phyloP scores from a whole-genome alignment of 345 rosid species.

The Noccaea caerulescens region DNA sequence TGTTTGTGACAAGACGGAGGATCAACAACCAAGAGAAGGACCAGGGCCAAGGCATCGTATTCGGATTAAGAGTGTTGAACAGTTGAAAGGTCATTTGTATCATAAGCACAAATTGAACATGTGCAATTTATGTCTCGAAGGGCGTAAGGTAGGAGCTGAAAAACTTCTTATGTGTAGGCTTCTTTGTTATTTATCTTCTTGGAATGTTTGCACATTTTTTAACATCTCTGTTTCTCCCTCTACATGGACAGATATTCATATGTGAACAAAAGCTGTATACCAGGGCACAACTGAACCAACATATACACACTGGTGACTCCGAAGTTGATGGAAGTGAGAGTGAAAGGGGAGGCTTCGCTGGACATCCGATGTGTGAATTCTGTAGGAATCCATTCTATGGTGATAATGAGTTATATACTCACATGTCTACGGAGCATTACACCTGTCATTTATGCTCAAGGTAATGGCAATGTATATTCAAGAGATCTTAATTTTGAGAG shows the following conservation, averaged over 20 bases:
- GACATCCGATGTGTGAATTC: conserved; percentile 95
- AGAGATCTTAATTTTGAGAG: neutral
- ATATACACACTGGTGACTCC: conserved; percentile 83
- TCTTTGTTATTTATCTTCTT: neutral
- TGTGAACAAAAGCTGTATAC: conserved; percentile 89
- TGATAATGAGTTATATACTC: conserved; percentile 86
- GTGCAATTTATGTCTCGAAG: conserved; percentile 94
- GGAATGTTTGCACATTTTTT: neutral
- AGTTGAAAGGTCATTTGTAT: conserved; percentile 90
- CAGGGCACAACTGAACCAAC: conserved; percentile 83
- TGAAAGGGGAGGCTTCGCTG: conserved; percentile 94
- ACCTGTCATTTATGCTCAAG: conserved; percentile 96
- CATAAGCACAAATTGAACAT: conserved; percentile 78
- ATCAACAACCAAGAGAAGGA: conserved; percentile 45
- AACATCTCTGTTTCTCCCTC: conserved; percentile 11
- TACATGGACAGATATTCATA: conserved; percentile 68
- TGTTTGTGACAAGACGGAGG: conserved; percentile 74
- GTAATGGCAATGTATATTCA: conserved; percentile 41
- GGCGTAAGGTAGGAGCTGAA: conserved; percentile 69
- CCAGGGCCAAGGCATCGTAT: conserved; percentile 54
- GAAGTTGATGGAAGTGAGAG: conserved; percentile 96
- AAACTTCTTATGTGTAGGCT: neutral
- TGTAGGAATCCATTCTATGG: conserved; percentile 89
- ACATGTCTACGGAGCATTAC: conserved; percentile 91
- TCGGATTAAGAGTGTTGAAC: conserved; percentile 81